phyloP scores from a whole-genome alignment of 2,329 filamentous ascomycete species.

The Diaporthe sp. region DNA sequence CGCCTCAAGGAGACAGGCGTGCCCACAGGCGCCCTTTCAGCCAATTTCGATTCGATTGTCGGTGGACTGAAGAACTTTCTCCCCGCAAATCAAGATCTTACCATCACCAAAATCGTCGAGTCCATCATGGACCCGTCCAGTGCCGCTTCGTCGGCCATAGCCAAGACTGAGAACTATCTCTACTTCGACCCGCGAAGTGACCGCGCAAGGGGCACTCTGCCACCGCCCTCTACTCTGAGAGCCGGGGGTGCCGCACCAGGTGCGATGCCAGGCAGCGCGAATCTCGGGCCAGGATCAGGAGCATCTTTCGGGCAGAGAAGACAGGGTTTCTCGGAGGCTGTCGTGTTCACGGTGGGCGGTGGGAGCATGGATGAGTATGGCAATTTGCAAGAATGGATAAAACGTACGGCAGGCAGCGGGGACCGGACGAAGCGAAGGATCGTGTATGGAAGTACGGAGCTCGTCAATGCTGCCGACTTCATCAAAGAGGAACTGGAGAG shows the following conservation, averaged over 20 bases:
- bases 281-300: conserved; percentile 73
- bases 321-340: conserved; percentile 89
- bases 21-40: conserved; percentile 74
- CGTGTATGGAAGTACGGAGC: conserved; percentile 93
- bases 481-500: conserved; percentile 74
- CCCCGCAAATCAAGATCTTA: conserved; percentile 95
- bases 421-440: conserved; percentile 81
- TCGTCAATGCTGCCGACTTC: conserved; percentile 79
- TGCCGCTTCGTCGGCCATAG: conserved; percentile 91
- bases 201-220: conserved; percentile 92
- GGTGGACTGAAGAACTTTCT: conserved; percentile 98
- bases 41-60: conserved; percentile 94
- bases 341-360: conserved; percentile 95
- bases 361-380: conserved; percentile 99
- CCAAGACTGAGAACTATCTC: conserved; percentile 95
- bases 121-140: conserved; percentile 96
- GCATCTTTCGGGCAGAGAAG: conserved; percentile 92
- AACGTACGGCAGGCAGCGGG: conserved; percentile 73
- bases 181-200: conserved; percentile 97
- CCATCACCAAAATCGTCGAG: conserved; percentile 97
- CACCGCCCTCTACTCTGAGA: conserved; percentile 77
- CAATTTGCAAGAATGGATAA: conserved; percentile 96
- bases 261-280: conserved; percentile 57
- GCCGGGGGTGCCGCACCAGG: conserved; percentile 51
- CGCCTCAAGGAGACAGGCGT: conserved; percentile 92